Conservation (phyloP, 1,284 basidiomycete species). For the Fomitopsis palustris region DNA sequence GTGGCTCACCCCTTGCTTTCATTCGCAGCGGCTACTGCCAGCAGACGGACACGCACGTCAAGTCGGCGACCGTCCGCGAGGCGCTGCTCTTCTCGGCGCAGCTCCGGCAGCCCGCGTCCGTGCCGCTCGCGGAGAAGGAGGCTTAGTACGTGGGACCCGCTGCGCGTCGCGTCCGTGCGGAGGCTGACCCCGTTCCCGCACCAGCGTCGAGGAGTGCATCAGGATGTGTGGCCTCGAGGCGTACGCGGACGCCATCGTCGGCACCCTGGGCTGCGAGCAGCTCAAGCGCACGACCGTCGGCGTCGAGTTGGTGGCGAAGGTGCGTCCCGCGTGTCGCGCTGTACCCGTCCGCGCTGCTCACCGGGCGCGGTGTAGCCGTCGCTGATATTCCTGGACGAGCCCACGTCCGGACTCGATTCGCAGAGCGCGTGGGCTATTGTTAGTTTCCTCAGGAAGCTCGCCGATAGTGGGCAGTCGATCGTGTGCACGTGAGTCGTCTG, state of each 20-base stretch:
- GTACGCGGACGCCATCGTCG: constrained; percentile 73
- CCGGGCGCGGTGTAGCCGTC: constrained; percentile 36
- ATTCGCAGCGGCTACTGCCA: constrained; percentile 62
- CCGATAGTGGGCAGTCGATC: constrained; percentile 77
- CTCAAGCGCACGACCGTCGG: constrained; percentile 78
- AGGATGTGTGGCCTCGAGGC: constrained; percentile 72
- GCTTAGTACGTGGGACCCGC: constrained; percentile 61
- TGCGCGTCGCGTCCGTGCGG: no score
- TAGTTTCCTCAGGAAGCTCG: constrained; percentile 70
- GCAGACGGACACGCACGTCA: constrained; percentile 76
- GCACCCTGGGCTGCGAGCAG: constrained; percentile 69
- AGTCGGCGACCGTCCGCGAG: constrained; percentile 73
- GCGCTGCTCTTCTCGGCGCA: constrained; percentile 79
- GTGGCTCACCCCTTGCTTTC: constrained; percentile 8
- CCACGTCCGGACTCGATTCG: constrained; percentile 82
- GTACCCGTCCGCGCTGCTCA: neutral
- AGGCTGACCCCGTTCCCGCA: neutral
- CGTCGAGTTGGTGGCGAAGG: constrained; percentile 73
- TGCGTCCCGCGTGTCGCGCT: neutral
- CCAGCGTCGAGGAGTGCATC: constrained; percentile 71
- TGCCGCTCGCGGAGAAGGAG: constrained; percentile 70
- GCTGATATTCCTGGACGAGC: constrained; percentile 79
- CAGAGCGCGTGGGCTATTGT: constrained; percentile 87
- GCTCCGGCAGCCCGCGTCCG: constrained; percentile 69
- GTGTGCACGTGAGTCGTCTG: constrained; percentile 47